phyloP scores from a whole-genome alignment of 116 monocot genomes.

The Cymodocea nodosa region DNA sequence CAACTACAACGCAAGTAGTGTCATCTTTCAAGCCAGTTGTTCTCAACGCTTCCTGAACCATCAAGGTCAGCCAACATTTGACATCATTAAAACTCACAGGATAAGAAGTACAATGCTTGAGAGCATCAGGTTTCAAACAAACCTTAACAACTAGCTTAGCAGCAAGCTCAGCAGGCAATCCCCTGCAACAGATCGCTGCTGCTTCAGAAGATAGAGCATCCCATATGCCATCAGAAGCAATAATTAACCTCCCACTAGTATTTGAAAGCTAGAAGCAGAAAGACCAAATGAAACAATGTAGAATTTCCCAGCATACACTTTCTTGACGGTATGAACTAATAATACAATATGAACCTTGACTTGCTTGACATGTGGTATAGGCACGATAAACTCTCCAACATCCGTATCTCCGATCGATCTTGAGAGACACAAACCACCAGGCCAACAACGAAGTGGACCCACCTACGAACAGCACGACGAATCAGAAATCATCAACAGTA shows the following conservation, averaged over 20 bases:
- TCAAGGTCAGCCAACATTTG: background rate
- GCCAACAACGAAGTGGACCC: slow-evolving; percentile 90
- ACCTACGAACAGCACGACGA: slow-evolving; percentile 28
- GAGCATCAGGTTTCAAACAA: background rate
- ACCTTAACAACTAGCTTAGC: slow-evolving; percentile 97
- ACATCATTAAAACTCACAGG: background rate
- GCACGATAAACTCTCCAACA: slow-evolving; percentile 91
- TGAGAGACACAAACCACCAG: slow-evolving; percentile 84
- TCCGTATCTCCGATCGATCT: slow-evolving; percentile 88
- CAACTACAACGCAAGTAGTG: slow-evolving; percentile 92
- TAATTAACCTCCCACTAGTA: slow-evolving; percentile 72
- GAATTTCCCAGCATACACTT: background rate
- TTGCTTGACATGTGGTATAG: slow-evolving; percentile 91
- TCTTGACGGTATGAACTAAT: background rate
- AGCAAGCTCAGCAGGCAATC: slow-evolving; percentile 76
- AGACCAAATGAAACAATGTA: background rate
- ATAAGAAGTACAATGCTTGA: background rate
- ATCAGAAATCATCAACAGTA: background rate
- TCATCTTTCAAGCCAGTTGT: slow-evolving; percentile 94
- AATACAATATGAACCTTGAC: slow-evolving; percentile 45
- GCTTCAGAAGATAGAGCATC: slow-evolving; percentile 79
- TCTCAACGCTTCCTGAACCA: slow-evolving; percentile 76
- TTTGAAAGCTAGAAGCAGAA: slow-evolving; percentile 48
- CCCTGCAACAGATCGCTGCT: slow-evolving; percentile 77
- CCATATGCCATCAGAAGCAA: slow-evolving; percentile 99